A percentile compares a stretch with the other conserved stretches of the same genome.
phyloP scores from a whole-genome alignment of 352 stramenopile species.

The Albugo candida region DNA sequence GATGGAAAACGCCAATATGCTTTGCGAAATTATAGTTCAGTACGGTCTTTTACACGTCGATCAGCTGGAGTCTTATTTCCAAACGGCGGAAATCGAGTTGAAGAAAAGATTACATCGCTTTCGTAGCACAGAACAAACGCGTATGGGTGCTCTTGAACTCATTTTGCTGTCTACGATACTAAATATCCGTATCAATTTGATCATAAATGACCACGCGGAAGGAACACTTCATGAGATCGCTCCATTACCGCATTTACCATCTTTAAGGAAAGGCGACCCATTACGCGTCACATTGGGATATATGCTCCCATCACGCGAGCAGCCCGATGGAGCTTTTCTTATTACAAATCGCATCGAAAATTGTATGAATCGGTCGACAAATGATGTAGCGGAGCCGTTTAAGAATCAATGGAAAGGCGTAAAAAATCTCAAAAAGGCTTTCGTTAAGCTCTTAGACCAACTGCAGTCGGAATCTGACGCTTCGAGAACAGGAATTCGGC shows the following conservation, averaged over 20 bases:
- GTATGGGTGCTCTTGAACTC: slow-evolving; percentile 45
- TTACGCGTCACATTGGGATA: slow-evolving; percentile 47
- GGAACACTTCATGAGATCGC: slow-evolving; percentile 39
- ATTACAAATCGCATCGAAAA: slow-evolving; percentile 10
- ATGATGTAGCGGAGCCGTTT: background rate
- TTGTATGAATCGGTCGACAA: background rate
- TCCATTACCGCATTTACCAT: slow-evolving; percentile 21
- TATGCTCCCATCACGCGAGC: slow-evolving; percentile 43
- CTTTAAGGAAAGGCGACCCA: slow-evolving; percentile 29
- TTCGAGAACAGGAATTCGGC: background rate
- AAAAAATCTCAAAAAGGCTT: slow-evolving; percentile 50
- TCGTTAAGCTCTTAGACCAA: slow-evolving; percentile 40
- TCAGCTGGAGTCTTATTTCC: slow-evolving; percentile 28
- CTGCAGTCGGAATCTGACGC: slow-evolving; percentile 18
- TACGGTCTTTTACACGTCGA: slow-evolving; percentile 52
- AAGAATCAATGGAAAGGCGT: slow-evolving; percentile 29
- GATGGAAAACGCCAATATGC: background rate
- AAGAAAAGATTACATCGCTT: slow-evolving; percentile 66
- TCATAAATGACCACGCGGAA: slow-evolving; percentile 59
- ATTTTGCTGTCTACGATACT: slow-evolving; percentile 55
- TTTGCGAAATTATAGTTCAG: slow-evolving; percentile 42
- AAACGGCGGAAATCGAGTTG: slow-evolving; percentile 32
- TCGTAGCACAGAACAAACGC: slow-evolving; percentile 30
- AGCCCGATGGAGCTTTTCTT: slow-evolving; percentile 49
- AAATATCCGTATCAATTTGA: slow-evolving; percentile 41